Evolutionary conservation across 805 yeast species (phyloP), one percentile per base, ranked within the genome.

Genomic region (Pichia ethanolica): DNA sequence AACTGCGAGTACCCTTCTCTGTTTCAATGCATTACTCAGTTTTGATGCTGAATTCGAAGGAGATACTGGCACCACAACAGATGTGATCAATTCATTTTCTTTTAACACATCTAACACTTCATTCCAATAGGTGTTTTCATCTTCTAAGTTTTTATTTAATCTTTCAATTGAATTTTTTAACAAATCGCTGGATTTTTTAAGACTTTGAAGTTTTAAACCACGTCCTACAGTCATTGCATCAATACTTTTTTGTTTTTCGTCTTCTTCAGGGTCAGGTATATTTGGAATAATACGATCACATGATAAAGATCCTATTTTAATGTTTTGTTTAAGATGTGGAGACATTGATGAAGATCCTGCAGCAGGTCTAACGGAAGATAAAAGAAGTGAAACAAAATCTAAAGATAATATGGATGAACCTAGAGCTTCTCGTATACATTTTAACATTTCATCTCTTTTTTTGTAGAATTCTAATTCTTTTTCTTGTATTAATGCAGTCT

Each of bases 261-360:
- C 30, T 26, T 47, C 49, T 11, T 50, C 48, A 5, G 54, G 52
- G 20, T 57, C 61, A 3, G 56, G 59, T n/a, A 57, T 55, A 1
- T 42, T 46, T 2, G 64, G 57, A 34, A 56, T 52, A 1, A 77
- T 61, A 44, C 69, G 59, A 51, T 75, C 79, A 20, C 78, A 69
- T 46, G 78, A 80, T 49, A 90, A 69, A 0, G 96, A 82, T 0
- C 91, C 95, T 10, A 84, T 69, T 2, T 93, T 87, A 0, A 83
- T 85, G 48, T 77, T 79, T 57, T 85, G 83, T 56, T 81, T 78
- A 53, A 89, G 69, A 62, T 80, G 89, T 0, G 95, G 89, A 1
- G 96, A 89, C 81, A 91, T 87, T 1, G 97, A 88, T 3, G 89
- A 74, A 35, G 85, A 77, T 3, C 95, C 96, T 1, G 91, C 85